phyloP scores from a whole-genome alignment of 176 grass and related monocot species.

The Paspalum vaginatum region DNA sequence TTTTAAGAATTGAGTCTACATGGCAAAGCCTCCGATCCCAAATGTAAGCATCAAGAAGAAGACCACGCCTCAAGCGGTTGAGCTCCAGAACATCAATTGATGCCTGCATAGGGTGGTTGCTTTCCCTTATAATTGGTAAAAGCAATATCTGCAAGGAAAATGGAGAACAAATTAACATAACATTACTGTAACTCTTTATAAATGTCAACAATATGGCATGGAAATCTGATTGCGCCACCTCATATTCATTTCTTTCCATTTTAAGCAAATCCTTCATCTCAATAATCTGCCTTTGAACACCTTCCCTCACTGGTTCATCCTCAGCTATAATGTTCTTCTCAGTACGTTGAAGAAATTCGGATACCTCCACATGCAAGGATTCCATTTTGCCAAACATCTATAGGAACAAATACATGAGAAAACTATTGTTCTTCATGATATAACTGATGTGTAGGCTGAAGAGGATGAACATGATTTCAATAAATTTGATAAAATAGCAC shows the following conservation, averaged over 20 bases:
- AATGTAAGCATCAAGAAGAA: slow-evolving; percentile 79
- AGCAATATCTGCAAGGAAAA: slow-evolving; percentile 65
- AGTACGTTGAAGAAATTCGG: slow-evolving; percentile 67
- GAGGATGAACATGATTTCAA: slow-evolving; percentile 26
- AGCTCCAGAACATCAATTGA: slow-evolving; percentile 86
- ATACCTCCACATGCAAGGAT: slow-evolving; percentile 73
- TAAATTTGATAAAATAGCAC: slow-evolving; percentile 34
- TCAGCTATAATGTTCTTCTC: slow-evolving; percentile 56
- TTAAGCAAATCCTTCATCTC: slow-evolving; percentile 83
- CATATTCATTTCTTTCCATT: slow-evolving; percentile 83
- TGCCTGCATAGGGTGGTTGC: slow-evolving; percentile 47
- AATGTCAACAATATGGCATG: not conserved
- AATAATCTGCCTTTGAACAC: slow-evolving; percentile 62
- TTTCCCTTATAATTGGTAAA: slow-evolving; percentile 66
- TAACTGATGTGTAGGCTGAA: slow-evolving; percentile 8
- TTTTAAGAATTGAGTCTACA: slow-evolving; percentile 69
- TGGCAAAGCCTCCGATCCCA: slow-evolving; percentile 75
- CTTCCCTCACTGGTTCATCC: slow-evolving; percentile 63
- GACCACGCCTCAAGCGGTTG: slow-evolving; percentile 77
- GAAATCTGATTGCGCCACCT: slow-evolving; percentile 52
- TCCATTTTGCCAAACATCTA: slow-evolving; percentile 79
- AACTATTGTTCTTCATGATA: slow-evolving; percentile 10
- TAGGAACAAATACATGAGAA: slow-evolving; percentile 34
- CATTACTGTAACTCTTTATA: not conserved
- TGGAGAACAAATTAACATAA: slow-evolving; percentile 27